These are phyloP conservation scores for Globisporangium cylindrosporum DNA, from an alignment of 352 stramenopile genomes.

Conservation along the genomic window DNA sequence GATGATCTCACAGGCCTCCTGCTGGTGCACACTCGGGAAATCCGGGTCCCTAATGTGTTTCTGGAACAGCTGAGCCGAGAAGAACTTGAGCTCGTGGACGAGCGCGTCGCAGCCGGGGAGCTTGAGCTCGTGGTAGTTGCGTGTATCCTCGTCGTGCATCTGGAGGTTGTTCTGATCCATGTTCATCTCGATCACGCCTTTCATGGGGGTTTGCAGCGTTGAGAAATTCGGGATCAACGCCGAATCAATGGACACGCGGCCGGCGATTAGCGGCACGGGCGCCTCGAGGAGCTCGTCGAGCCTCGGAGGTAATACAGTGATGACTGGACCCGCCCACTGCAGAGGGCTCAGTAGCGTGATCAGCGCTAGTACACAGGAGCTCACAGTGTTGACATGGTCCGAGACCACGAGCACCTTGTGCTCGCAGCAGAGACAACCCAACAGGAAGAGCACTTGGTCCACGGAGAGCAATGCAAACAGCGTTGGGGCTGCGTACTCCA, in stretches of 20 bases:
- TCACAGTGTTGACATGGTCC: constrained; percentile 73
- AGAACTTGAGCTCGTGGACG: constrained; percentile 60
- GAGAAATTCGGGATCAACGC: constrained; percentile 45
- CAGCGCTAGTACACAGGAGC: constrained; percentile 68
- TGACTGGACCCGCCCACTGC: constrained; percentile 74
- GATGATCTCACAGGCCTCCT: constrained; percentile 70
- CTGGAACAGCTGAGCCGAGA: constrained; percentile 56
- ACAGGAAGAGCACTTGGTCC: constrained; percentile 74
- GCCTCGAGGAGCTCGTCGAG: constrained; percentile 74
- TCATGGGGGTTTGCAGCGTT: constrained; percentile 55
- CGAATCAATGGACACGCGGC: constrained; percentile 62
- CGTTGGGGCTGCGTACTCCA: constrained; percentile 70
- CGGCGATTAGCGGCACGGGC: constrained; percentile 72
- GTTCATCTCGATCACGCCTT: constrained; percentile 77
- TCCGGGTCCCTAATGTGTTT: constrained; percentile 42
- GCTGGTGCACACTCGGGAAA: constrained; percentile 67
- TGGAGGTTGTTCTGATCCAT: constrained; percentile 75
- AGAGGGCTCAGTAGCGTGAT: constrained; percentile 66
- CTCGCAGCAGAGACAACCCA: constrained; percentile 75
- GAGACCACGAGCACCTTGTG: constrained; percentile 76
- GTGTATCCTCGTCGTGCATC: constrained; percentile 77
- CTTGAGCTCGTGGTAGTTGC: constrained; percentile 74
- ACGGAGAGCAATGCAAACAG: constrained; percentile 74
- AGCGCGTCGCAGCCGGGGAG: constrained; percentile 69
- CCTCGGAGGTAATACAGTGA: constrained; percentile 65